Evolutionary conservation across 495 filamentous ascomycete species (phyloP).

Genomic region (Talaromyces adpressus): DNA sequence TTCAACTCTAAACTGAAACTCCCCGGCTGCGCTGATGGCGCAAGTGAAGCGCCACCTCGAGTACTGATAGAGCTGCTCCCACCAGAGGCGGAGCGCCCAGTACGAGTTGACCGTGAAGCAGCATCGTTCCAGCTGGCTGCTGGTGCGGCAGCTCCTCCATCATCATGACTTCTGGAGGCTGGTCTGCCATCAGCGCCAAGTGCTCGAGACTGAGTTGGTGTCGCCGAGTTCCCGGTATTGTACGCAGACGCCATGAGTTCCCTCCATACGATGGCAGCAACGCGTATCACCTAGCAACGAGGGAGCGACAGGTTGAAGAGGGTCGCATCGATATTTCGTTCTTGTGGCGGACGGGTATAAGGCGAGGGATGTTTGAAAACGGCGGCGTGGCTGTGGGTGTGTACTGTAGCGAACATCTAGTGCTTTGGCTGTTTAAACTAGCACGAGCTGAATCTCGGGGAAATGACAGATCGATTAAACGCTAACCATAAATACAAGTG

Average conservation of each 20-base stretch:
- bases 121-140: conserved; percentile 42
- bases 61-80: conserved; percentile 54
- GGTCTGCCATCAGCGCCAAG: conserved; percentile 50
- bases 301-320: conserved; percentile 16
- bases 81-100: conserved; percentile 50
- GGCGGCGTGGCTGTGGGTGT: background rate
- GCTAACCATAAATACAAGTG: background rate
- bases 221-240: conserved; percentile 50
- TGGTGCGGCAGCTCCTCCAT: conserved; percentile 32
- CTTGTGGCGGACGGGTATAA: background rate
- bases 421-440: background rate
- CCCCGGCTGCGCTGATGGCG: conserved; percentile 60
- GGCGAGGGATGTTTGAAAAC: background rate
- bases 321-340: conserved; percentile 10
- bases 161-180: conserved; percentile 44
- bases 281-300: conserved; percentile 32
- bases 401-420: background rate
- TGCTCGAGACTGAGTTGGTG: conserved; percentile 61
- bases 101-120: conserved; percentile 29
- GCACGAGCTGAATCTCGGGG: background rate
- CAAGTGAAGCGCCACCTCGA: conserved; percentile 52
- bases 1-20: conserved; percentile 91
- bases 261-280: conserved; percentile 35
- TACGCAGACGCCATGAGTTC: conserved; percentile 44
- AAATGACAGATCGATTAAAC: background rate